phyloP scores from a whole-genome alignment of 495 filamentous ascomycete species.

The Aspergillus sclerotioniger region DNA sequence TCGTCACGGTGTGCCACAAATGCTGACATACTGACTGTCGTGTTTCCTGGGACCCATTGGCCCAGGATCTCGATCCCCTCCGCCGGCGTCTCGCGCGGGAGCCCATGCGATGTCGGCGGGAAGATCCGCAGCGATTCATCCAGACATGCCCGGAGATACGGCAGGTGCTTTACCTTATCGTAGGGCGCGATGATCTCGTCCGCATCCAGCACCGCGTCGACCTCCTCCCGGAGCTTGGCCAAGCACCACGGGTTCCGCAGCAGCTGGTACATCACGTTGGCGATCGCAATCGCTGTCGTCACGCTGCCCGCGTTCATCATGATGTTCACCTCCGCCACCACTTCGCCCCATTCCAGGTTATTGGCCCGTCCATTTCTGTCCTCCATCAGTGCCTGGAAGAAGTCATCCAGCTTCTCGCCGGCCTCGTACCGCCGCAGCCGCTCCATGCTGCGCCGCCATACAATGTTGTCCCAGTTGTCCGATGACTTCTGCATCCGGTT shows the following conservation, averaged over 20 bases:
- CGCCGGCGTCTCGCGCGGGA: slow-evolving; percentile 36
- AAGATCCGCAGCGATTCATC: slow-evolving; percentile 48
- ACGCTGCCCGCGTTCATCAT: slow-evolving; percentile 56
- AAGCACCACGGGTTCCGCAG: slow-evolving; percentile 51
- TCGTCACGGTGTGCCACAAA: slow-evolving; percentile 33
- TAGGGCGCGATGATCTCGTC: slow-evolving; percentile 42
- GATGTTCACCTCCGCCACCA: slow-evolving; percentile 34
- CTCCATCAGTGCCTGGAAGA: slow-evolving; percentile 56
- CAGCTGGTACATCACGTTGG: slow-evolving; percentile 54
- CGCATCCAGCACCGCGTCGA: slow-evolving; percentile 45
- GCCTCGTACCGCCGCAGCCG: slow-evolving; percentile 42
- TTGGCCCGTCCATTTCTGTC: slow-evolving; percentile 46
- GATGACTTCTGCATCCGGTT: slow-evolving; percentile 24
- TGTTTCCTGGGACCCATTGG: slow-evolving; percentile 38
- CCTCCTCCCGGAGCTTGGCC: slow-evolving; percentile 54
- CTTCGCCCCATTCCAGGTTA: slow-evolving; percentile 36
- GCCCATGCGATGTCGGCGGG: slow-evolving; percentile 35
- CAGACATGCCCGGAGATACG: slow-evolving; percentile 44
- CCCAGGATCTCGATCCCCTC: slow-evolving; percentile 39
- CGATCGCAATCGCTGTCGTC: slow-evolving; percentile 53
- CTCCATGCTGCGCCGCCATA: slow-evolving; percentile 35
- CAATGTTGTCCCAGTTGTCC: slow-evolving; percentile 39
- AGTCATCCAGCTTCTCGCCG: slow-evolving; percentile 57
- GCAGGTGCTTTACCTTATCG: slow-evolving; percentile 43
- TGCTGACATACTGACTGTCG: slow-evolving; percentile 33